phyloP scores from a whole-genome alignment of 768 basidiomycete species.

The Leucosporidium creatinivorum region DNA sequence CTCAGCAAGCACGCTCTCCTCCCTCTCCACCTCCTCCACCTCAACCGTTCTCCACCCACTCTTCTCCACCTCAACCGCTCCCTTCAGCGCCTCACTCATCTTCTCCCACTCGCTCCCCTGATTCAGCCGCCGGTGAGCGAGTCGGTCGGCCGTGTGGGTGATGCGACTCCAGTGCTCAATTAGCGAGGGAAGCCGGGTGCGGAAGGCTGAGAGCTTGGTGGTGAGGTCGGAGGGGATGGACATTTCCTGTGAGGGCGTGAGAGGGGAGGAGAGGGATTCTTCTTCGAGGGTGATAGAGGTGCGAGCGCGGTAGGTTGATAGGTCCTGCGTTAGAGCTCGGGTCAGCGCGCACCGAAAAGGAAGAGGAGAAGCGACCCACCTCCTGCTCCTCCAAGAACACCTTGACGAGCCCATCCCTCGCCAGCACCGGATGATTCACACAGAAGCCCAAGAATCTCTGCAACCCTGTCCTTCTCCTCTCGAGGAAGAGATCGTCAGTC shows the following conservation, averaged over 20 bases:
- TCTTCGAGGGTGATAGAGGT: conserved; percentile 70
- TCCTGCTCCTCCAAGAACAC: conserved; percentile 28
- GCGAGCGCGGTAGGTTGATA: conserved; percentile 81
- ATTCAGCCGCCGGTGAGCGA: conserved; percentile 82
- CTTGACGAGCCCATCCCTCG: conserved; percentile 38
- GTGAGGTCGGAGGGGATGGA: conserved; percentile 85
- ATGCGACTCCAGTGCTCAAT: conserved; percentile 91
- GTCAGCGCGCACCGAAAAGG: neutral
- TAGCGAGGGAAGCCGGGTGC: conserved; percentile 46
- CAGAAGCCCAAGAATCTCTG: neutral
- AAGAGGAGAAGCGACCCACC: neutral
- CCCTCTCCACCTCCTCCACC: conserved; percentile 6
- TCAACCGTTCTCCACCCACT: conserved; percentile 16
- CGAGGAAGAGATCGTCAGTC: conserved; percentile 85
- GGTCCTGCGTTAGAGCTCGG: conserved; percentile 47
- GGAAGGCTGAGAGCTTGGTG: conserved; percentile 66
- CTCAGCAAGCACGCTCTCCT: conserved; percentile 44
- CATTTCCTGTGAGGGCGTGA: conserved; percentile 57
- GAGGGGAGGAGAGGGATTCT: conserved; percentile 54
- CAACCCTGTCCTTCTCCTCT: conserved; percentile 67
- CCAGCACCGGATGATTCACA: conserved; percentile 86
- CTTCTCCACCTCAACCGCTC: conserved; percentile 42
- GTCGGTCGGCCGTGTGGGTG: conserved; percentile 74
- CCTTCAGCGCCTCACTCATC: conserved; percentile 71
- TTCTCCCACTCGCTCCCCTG: conserved; percentile 58